Conservation (phyloP, 768 basidiomycete species). For the Trametes sanguinea region DNA sequence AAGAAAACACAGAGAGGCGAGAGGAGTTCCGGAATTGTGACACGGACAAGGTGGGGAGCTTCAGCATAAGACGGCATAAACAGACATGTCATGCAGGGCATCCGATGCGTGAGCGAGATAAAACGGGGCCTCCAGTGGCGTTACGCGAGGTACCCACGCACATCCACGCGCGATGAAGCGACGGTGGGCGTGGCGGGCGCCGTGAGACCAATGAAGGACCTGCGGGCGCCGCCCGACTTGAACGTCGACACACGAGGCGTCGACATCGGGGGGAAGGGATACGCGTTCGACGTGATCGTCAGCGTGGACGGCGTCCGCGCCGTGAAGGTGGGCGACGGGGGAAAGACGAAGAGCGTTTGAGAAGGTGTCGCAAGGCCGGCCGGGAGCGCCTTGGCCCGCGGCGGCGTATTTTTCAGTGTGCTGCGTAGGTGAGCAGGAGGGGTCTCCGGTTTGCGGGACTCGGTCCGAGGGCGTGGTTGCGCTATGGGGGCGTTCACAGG, state of each 20-base stretch:
- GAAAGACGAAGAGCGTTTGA: conserved; percentile 86
- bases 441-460: conserved; percentile 55
- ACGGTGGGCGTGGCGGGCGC: conserved; percentile 74
- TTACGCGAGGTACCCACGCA: conserved; percentile 60
- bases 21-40: conserved; percentile 17
- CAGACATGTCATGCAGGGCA: conserved; percentile 17
- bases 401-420: conserved; percentile 27
- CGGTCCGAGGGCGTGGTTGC: conserved; percentile 51
- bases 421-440: conserved; percentile 55
- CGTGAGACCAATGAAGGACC: conserved; percentile 73
- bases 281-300: conserved; percentile 72
- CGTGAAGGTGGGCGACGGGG: conserved; percentile 65
- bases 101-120: conserved; percentile 35
- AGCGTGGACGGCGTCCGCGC: conserved; percentile 76
- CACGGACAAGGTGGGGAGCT: conserved; percentile 12
- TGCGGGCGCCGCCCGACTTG: conserved; percentile 63
- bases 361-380: conserved; percentile 54
- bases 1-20: conserved; percentile 10
- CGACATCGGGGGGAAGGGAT: conserved; percentile 57
- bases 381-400: conserved; percentile 22
- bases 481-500: conserved; percentile 46
- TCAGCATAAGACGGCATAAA: conserved; percentile 12
- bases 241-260: conserved; percentile 75
- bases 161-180: conserved; percentile 82
- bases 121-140: neutral